Evolutionary conservation across 2,329 filamentous ascomycete genomes (phyloP), one percentile per base, ranked within the genome.

Genomic region (Botryotinia calthae): DNA sequence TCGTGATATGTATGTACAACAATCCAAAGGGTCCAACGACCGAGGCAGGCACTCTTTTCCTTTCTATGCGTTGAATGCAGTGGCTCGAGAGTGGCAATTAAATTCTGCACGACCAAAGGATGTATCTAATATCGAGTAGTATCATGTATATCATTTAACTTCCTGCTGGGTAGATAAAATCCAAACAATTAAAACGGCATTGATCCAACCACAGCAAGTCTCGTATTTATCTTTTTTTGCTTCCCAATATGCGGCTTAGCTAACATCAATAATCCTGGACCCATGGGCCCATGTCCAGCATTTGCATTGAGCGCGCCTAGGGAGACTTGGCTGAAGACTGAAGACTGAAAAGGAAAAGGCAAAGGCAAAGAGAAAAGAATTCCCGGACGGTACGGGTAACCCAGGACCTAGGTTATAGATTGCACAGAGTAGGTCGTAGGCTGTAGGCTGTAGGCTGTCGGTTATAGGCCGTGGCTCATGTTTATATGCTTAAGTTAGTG

Each of bases 201-300:
- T 46, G 62, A 46, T 56, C n/a, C 40, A 46, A 65, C 62, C 40
- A 46, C 20, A 25, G 42, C 18, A 65, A 46, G 62, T 46, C 62
- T 65, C 62, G 40, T 65, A 65, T 65, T 65, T 3, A 46, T 46
- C 40, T 65, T 63, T 63, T 65, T n/a, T 46, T 18, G 34, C 40
- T 34, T 62, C 40, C 62, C 62, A 46, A 67, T 14, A 14, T 20
- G 22, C 64, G 64, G 64, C 64, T 67, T 67, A 67, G 56, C 56
- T 28, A 31, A 28, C 59, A 62, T 18, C 5, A 18, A 62, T 9
- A 40, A 62, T 20, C 59, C 59, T n/a, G 37, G 37, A n/a, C 22
- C 34, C 64, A 25, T 67, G 64, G 37, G 20, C 22, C 34, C 64
- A 25, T 67, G 64, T 34, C 37, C 51, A 8, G 12, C n/a, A 56